phyloP scores from a whole-genome alignment of 345 rosid genomes.

The Eucalyptus curtisii region DNA sequence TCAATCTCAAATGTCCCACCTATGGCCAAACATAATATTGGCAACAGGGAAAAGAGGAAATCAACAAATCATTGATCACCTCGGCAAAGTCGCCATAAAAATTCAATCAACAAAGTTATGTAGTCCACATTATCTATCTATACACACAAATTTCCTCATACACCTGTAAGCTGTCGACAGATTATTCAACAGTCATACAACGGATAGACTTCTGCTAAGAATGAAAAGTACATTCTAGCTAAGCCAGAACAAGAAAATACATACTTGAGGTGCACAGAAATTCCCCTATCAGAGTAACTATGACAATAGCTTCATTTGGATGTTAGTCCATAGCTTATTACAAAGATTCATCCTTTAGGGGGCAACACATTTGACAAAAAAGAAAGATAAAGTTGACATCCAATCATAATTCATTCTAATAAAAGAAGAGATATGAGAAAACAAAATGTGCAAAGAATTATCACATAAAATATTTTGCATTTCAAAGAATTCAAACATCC shows the following conservation, averaged over 20 bases:
- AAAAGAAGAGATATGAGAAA: neutral
- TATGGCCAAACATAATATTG: neutral
- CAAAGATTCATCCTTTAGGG: conserved; percentile 52
- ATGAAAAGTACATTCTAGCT: neutral
- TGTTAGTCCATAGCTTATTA: conserved; percentile 39
- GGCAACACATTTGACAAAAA: neutral
- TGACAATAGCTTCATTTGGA: conserved; percentile 73
- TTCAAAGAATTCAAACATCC: neutral
- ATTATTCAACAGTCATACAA: neutral
- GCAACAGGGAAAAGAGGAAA: conserved; percentile 22
- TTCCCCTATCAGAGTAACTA: conserved; percentile 77
- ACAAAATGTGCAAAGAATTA: neutral
- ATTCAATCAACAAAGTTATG: neutral
- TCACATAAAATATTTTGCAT: neutral
- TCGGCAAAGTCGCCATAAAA: conserved; percentile 14
- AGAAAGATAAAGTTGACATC: neutral
- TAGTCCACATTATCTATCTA: neutral
- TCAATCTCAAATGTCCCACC: neutral
- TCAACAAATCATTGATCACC: conserved; percentile 2
- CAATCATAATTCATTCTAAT: neutral
- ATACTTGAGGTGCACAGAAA: neutral
- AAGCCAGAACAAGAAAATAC: neutral
- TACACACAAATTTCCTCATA: neutral
- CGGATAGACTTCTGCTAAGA: neutral
- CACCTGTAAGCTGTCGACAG: neutral